Evolutionary conservation across 306 rosid genomes (phyloP), one percentile per base, ranked within the genome.

Genomic region (Lathyrus tuberosus): DNA sequence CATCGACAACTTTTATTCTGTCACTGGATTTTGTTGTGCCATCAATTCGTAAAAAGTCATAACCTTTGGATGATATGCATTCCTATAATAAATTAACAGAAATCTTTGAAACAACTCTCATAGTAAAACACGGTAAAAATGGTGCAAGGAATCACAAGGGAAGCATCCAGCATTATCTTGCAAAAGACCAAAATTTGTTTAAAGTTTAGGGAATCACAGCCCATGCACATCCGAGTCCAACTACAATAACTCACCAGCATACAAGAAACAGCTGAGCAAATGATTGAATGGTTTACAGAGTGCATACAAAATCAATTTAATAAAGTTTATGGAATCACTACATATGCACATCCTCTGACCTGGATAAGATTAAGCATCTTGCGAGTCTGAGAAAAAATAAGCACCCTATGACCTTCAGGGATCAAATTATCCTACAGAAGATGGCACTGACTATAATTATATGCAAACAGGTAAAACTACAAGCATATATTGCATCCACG

Each of bases 331-430:
- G 38, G n/a, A n/a, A n/a, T n/a, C n/a, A n/a, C n/a, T n/a, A n/a
- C n/a, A n/a, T n/a, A n/a, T n/a, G n/a, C n/a, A 8, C 5, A 31
- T 31, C 37, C 9, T 28, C 81, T 53, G 62, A 93, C 97, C 96
- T 93, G 88, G 71, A 93, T 83, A 75, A 90, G 90, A 84, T 88
- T 88, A 77, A 93, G 98, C 98, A 90, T 93, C 90, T 88, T 93
- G 73, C 94, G 96, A 65, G 97, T 93, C 84, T 90, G 97, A 63
- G 98, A 93, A 71, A 93, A 93, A 62, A 93, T 88, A 40, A 93
- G 93, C 77, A 93, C 88, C 35, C 57, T 73, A 80, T 93, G 97
- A 63, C 98, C 98, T 74, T 90, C 80, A 3, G 89, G 90, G 54
- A 90, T 80, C 76, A 93, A 69, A 72, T 88, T 76, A 62, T 80